Base-by-base conservation (phyloP, 1,284 basidiomycete species). In the Cryptococcus sp. region DNA sequence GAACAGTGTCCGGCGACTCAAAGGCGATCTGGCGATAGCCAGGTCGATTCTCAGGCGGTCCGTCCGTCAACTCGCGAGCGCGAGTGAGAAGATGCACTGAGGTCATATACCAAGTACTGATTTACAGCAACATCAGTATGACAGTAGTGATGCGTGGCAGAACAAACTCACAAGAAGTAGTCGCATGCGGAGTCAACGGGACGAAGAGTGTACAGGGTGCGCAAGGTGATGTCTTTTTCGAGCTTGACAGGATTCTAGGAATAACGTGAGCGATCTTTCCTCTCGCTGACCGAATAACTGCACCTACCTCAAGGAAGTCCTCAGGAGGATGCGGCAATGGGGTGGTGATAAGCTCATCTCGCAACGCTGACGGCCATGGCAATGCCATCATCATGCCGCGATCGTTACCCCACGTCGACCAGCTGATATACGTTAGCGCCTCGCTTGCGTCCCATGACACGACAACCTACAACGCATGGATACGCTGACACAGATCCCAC, bases 331-430 rank as follows among this genome's bases (percentile, higher is more conserved):
- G 50, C 17, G 69, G 69, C 7, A 69, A 52, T 5, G 67, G 69
- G 0, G 67, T 71, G 17, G 47, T 57, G 42, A 71, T 61, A 13
- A 40, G 20, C 6, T 68, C 62, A 39, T 70, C 68, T 3, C 46
- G 47, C 7, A 71, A 35, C 1, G 57, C 30, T 3, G 61, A 52
- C 1, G 64, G 58, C 63, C 64, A 67, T 5, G 41, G 30, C 13
- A 61, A 45, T 25, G 57, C 58, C 11, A 68, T 19, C 17, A 30
- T 38, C 11, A 53, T 48, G 2, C 63, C 66, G 39, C 54, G 47
- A 8, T 66, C 68, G 35, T 68, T 64, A 22, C 67, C 67, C 68
- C 68, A 71, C 3, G 61, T 52, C n/a, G 54, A 50, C 69, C 69
- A 71, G 54, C 69, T 71, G 45, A 8, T n/a, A 17, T 2, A 38